Conservation (phyloP, 2,329 filamentous ascomycete genomes). For the Epichloe bromicola region DNA sequence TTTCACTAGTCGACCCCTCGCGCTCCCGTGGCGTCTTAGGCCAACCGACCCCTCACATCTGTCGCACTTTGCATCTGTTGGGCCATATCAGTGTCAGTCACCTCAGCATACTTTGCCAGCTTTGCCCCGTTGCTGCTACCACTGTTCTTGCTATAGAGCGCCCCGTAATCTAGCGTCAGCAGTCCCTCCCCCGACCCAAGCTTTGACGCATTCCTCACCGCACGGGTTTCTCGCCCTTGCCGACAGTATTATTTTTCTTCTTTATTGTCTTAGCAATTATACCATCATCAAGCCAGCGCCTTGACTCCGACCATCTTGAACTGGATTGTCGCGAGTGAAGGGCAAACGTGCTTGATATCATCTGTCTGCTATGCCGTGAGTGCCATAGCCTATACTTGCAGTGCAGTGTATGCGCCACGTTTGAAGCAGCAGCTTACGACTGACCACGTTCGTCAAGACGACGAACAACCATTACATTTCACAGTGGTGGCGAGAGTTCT, state of each 20-base stretch:
- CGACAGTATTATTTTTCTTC: not conserved
- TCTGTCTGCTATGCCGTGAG: constrained; percentile 32
- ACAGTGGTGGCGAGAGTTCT: constrained; percentile 17
- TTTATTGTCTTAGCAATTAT: not conserved
- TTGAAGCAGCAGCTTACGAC: constrained; percentile 11
- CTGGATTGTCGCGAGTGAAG: constrained; percentile 34
- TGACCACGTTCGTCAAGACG: constrained; percentile 17
- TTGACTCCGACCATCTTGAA: constrained; percentile 32
- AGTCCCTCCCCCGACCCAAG: not conserved
- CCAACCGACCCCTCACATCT: constrained; percentile 9
- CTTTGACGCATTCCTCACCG: not conserved
- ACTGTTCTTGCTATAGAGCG: not conserved
- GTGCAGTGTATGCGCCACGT: not conserved
- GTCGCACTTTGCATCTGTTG: constrained; percentile 6
- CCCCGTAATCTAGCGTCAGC: not conserved
- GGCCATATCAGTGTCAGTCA: not conserved
- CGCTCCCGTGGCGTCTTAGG: constrained; percentile 4
- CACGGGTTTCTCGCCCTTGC: not conserved
- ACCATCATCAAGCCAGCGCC: constrained; percentile 12
- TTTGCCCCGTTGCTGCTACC: not conserved
- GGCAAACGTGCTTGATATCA: constrained; percentile 18
- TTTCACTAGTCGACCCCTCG: constrained; percentile 3
- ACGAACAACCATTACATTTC: constrained; percentile 14
- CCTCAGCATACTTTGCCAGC: not conserved
- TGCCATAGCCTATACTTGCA: constrained; percentile 10